A percentile compares a stretch with the other conserved stretches of the same genome.
Conservation (phyloP, 306 rosid species). For the Cucurbita ficifolia region DNA sequence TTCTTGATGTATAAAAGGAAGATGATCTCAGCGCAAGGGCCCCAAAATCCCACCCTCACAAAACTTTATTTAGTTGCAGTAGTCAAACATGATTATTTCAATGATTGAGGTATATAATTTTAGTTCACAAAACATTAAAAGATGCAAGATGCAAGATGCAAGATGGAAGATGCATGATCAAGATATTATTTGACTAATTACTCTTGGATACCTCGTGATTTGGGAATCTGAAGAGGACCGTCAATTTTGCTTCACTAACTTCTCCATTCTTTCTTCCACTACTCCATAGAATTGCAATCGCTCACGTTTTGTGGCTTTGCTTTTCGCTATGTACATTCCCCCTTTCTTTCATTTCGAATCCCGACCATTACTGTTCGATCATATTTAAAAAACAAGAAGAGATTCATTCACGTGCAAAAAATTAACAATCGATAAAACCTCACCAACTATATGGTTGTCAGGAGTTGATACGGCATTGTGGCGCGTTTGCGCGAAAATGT, state of each 20-base stretch:
- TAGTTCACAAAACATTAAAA: not conserved
- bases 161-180: not conserved
- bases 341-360: not conserved
- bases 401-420: not conserved
- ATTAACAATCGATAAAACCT: not conserved
- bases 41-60: slow-evolving; percentile 19
- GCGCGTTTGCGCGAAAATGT: not conserved
- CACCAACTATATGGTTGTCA: not conserved
- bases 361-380: not conserved
- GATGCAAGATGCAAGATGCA: not conserved
- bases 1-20: slow-evolving; percentile 2
- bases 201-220: not conserved
- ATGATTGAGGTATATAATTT: not conserved
- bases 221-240: slow-evolving; percentile 18
- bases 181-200: slow-evolving; percentile 1
- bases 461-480: not conserved
- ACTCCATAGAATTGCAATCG: not conserved
- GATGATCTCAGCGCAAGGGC: slow-evolving; percentile 29
- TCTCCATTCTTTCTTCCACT: slow-evolving; percentile 5
- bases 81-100: slow-evolving; percentile 13
- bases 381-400: not conserved
- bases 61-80: slow-evolving; percentile 11
- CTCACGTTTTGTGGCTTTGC: not conserved
- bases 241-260: slow-evolving; percentile 22
- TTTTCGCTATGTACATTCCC: not conserved